Base-by-base conservation (phyloP, 306 rosid species). In the Prunus fruticosa region DNA sequence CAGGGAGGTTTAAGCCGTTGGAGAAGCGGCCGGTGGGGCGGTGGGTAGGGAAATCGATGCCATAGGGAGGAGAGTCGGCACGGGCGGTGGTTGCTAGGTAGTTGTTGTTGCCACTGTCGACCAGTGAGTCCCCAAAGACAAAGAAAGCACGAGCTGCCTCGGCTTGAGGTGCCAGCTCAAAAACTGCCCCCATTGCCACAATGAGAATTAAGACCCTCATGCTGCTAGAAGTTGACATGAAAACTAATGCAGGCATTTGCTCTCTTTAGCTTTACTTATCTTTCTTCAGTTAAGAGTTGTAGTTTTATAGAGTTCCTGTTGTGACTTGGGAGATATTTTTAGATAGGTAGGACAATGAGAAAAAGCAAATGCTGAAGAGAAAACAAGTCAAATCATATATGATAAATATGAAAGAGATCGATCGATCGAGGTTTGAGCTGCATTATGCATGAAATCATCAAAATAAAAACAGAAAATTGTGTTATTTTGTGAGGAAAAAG, bases 11-110 rank as follows among this genome's bases (percentile, higher is more conserved):
- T 47, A 83, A 56, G 81, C 89, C 93, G 22, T 89, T 87, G 79
- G 93, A 87, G 88, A 89, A 89, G 71, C 90, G 91, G 16, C 93
- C 90, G 7, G 88, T 87, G 67, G 91, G 93, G 19, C 77, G 80
- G 50, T 62, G 87, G 5, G 87, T 80, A 3, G 91, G 89, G 13
- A 78, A 86, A 56, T 89, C 93, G 27, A 89, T 72, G 74, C 91
- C 91, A 10, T 87, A 80, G 4, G 93, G 93, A 11, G 88, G 88
- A 62, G 78, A 83, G 57, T 87, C 86, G 6, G 91, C 90, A 1
- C 86, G 83, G 6, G 91, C 88, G 0, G 83, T 50, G 56, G 90
- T 89, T 30, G 64, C 82, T 71, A 89, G 69, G 87, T 82, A 86
- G 69, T 89, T 79, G 82, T 89, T 86, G 78, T 86, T 86, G 52